phyloP scores from a whole-genome alignment of 225 moss, liverwort and hornwort genomes.

The Bryum argenteum region DNA sequence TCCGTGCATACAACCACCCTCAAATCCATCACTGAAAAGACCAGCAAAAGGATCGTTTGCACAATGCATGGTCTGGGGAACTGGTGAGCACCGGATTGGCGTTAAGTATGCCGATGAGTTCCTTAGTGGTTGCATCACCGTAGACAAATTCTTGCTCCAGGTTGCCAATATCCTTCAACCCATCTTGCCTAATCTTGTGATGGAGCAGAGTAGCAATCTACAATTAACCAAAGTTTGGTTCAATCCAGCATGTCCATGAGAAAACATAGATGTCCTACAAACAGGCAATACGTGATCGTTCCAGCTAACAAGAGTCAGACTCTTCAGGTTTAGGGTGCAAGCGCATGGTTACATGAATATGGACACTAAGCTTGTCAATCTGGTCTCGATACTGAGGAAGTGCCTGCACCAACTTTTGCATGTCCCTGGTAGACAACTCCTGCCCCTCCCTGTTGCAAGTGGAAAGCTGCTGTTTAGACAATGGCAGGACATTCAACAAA shows the following conservation, averaged over 20 bases:
- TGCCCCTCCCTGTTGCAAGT: constrained; percentile 79
- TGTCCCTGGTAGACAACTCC: constrained; percentile 93
- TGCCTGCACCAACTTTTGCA: constrained; percentile 99
- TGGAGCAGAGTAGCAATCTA: constrained; percentile 93
- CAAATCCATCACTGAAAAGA: constrained; percentile 4
- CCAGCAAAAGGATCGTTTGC: not conserved
- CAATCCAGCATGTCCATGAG: constrained; percentile 5
- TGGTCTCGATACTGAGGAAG: constrained; percentile 98
- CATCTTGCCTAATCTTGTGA: constrained; percentile 74
- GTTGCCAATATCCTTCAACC: constrained; percentile 84
- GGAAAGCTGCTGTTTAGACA: constrained; percentile 10
- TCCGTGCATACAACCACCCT: constrained; percentile 13
- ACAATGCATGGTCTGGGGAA: constrained; percentile 14
- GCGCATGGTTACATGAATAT: constrained; percentile 69
- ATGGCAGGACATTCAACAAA: constrained; percentile 9
- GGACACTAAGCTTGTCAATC: constrained; percentile 96
- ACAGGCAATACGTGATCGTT: constrained; percentile 11
- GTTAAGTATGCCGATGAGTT: constrained; percentile 86
- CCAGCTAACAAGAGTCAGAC: constrained; percentile 12
- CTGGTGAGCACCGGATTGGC: constrained; percentile 57
- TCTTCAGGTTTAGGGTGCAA: not conserved
- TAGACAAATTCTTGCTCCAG: constrained; percentile 98
- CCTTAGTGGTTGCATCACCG: constrained; percentile 89
- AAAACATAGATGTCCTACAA: constrained; percentile 15
- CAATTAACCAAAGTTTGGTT: constrained; percentile 27